These are phyloP conservation scores for Canna indica DNA, from an alignment of 176 grass and related monocot genomes.

Conservation along the genomic window DNA sequence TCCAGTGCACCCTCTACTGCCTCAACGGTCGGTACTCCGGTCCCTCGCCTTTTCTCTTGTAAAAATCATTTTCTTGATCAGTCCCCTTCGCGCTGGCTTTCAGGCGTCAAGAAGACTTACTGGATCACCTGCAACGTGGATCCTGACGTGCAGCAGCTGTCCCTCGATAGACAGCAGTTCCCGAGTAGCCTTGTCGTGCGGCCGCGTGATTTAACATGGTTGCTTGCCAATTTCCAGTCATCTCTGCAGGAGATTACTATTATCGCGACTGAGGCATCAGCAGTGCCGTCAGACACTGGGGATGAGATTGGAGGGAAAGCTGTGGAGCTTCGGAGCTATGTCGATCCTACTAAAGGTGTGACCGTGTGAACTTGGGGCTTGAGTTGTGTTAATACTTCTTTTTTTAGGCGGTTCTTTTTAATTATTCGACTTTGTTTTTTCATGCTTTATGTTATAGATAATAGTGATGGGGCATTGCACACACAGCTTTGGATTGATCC, in stretches of 20 bases:
- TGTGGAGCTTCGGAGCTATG: constrained; percentile 83
- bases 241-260: constrained; percentile 89
- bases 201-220: constrained; percentile 55
- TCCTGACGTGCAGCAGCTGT: constrained; percentile 55
- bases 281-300: constrained; percentile 11
- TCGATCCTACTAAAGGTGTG: constrained; percentile 69
- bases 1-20: constrained; percentile 71
- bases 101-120: constrained; percentile 76
- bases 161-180: constrained; percentile 47
- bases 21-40: constrained; percentile 36
- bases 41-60: background rate
- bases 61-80: background rate
- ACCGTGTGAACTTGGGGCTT: constrained; percentile 4
- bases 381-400: background rate
- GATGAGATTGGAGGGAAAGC: constrained; percentile 59
- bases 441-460: constrained; percentile 36
- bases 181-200: constrained; percentile 59
- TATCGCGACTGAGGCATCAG: constrained; percentile 54
- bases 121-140: constrained; percentile 70
- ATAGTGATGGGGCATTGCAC: constrained; percentile 69
- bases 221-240: constrained; percentile 91
- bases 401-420: background rate
- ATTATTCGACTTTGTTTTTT: constrained; percentile 7
- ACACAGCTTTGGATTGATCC: constrained; percentile 97
- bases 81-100: background rate